These are phyloP conservation scores for Alternaria atra DNA, from an alignment of 2,329 filamentous ascomycete species.

Conservation along the genomic window DNA sequence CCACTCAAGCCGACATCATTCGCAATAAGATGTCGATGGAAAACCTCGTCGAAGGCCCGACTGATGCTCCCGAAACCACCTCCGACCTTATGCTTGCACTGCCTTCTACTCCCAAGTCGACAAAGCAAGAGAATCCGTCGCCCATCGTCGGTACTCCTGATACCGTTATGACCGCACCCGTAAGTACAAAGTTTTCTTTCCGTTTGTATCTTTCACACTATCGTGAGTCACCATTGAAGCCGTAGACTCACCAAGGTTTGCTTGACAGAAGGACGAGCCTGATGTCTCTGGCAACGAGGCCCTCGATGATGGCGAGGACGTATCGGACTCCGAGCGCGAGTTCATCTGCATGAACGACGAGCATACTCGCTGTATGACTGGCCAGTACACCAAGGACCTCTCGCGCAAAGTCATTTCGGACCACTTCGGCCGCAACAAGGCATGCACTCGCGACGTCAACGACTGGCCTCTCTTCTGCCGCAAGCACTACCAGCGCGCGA, in stretches of 20 bases:
- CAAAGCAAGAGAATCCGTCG: conserved; percentile 4
- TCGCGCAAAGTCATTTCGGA: conserved; percentile 53
- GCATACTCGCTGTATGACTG: conserved; percentile 41
- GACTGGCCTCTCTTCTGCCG: conserved; percentile 50
- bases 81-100: background rate
- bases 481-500: conserved; percentile 54
- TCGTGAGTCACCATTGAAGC: background rate
- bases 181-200: background rate
- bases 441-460: conserved; percentile 41
- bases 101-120: conserved; percentile 13
- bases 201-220: background rate
- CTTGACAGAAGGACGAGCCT: background rate
- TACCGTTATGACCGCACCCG: conserved; percentile 3
- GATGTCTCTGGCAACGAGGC: conserved; percentile 5
- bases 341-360: conserved; percentile 47
- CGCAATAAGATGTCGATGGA: conserved; percentile 37
- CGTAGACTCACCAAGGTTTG: background rate
- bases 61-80: conserved; percentile 3
- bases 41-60: conserved; percentile 25
- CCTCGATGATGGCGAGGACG: conserved; percentile 9
- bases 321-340: conserved; percentile 30
- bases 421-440: conserved; percentile 53
- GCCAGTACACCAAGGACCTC: conserved; percentile 44
- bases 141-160: conserved; percentile 7
- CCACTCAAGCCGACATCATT: conserved; percentile 20